Conservation (phyloP, 768 basidiomycete genomes). For the Lactifluus subvellereus region DNA sequence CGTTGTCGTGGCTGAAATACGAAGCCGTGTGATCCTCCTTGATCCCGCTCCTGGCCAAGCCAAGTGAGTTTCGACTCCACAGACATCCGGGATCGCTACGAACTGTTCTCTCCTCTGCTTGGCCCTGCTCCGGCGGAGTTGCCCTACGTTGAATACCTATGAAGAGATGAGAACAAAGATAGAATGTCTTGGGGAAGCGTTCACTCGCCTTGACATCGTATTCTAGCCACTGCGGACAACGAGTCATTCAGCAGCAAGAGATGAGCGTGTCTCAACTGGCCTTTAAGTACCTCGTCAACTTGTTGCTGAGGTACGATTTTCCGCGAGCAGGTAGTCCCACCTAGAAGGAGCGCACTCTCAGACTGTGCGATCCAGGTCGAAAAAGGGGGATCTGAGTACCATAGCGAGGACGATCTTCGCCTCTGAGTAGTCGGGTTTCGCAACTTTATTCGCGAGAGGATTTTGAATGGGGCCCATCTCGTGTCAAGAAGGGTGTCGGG, state of each 20-base stretch:
- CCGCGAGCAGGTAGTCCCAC: slow-evolving; percentile 97
- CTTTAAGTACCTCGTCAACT: slow-evolving; percentile 92
- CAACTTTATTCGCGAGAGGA: slow-evolving; percentile 46
- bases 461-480: not conserved
- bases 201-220: slow-evolving; percentile 83
- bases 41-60: slow-evolving; percentile 56
- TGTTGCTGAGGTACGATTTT: slow-evolving; percentile 98
- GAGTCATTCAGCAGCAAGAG: not conserved
- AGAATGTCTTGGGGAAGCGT: not conserved
- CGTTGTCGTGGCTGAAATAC: slow-evolving; percentile 87
- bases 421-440: slow-evolving; percentile 97
- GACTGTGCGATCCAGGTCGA: not conserved
- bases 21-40: slow-evolving; percentile 87
- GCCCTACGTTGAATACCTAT: slow-evolving; percentile 97
- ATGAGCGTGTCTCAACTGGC: slow-evolving; percentile 35
- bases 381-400: slow-evolving; percentile 41
- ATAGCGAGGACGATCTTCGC: slow-evolving; percentile 98
- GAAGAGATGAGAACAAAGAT: not conserved
- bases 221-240: slow-evolving; percentile 78
- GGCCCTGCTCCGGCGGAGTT: slow-evolving; percentile 83
- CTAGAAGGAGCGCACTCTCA: slow-evolving; percentile 35
- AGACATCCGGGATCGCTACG: slow-evolving; percentile 21
- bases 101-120: slow-evolving; percentile 72
- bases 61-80: not conserved
- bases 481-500: not conserved